These are phyloP conservation scores for Hypoxylon sp. DNA, from an alignment of 2,329 filamentous ascomycete species.

Conservation along the genomic window DNA sequence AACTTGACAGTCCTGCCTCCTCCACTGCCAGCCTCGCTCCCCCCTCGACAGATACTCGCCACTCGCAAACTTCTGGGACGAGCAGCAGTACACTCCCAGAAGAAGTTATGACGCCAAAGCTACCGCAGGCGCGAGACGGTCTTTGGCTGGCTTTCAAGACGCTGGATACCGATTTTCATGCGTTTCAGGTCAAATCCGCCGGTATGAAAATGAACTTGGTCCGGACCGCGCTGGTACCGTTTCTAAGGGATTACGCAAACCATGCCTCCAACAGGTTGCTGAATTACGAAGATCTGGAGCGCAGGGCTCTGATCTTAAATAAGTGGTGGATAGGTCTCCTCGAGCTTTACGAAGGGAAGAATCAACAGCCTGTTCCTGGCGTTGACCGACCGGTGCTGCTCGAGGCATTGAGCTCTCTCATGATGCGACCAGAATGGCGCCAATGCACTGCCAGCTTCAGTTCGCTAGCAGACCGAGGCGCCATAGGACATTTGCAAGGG, in stretches of 20 bases:
- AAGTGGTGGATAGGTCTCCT: constrained; percentile 90
- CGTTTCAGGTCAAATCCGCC: constrained; percentile 75
- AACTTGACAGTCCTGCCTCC: constrained; percentile 53
- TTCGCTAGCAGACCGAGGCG: constrained; percentile 64
- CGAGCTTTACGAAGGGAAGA: constrained; percentile 76
- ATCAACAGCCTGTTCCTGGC: constrained; percentile 75
- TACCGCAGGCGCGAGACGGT: constrained; percentile 54
- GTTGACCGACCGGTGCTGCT: constrained; percentile 84
- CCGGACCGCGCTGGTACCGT: constrained; percentile 75
- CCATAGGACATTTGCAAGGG: constrained; percentile 54
- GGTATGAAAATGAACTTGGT: constrained; percentile 79
- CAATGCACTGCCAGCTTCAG: constrained; percentile 73
- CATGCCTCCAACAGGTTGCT: constrained; percentile 72
- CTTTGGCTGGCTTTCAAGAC: constrained; percentile 64
- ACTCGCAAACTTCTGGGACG: constrained; percentile 45
- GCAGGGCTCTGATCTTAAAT: constrained; percentile 79
- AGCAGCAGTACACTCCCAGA: constrained; percentile 45
- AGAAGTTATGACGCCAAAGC: constrained; percentile 30
- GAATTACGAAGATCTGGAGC: constrained; percentile 82
- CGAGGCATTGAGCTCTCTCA: constrained; percentile 80
- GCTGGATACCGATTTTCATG: constrained; percentile 57
- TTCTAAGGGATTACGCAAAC: constrained; percentile 73
- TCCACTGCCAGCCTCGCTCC: constrained; percentile 56
- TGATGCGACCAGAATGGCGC: constrained; percentile 90
- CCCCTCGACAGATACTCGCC: constrained; percentile 49